phyloP scores from a whole-genome alignment of 148 eudicot genomes.

The Rhododendron vialii region DNA sequence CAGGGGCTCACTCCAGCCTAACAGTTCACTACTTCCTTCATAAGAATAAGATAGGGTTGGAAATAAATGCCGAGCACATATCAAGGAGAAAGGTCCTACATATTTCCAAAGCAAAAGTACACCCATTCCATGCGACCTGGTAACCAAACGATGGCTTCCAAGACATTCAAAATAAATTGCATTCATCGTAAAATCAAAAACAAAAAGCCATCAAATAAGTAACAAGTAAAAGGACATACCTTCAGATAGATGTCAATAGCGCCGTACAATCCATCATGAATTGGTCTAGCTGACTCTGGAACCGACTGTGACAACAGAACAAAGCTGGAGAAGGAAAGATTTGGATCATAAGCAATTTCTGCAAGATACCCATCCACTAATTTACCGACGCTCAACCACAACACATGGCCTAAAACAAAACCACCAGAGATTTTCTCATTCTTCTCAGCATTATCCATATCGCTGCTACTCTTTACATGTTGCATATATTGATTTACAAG shows the following conservation, averaged over 20 bases:
- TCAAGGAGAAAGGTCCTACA: not conserved
- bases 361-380: constrained; percentile 66
- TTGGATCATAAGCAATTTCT: constrained; percentile 60
- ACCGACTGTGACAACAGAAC: constrained; percentile 43
- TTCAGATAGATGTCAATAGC: constrained; percentile 73
- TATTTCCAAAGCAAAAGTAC: not conserved
- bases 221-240: constrained; percentile 26
- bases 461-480: constrained; percentile 34
- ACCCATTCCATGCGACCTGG: not conserved
- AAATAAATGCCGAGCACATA: not conserved
- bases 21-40: not conserved
- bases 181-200: not conserved
- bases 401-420: constrained; percentile 28
- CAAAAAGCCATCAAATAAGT: not conserved
- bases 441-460: constrained; percentile 26
- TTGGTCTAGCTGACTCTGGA: constrained; percentile 71
- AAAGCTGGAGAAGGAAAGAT: constrained; percentile 44
- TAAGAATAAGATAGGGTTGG: not conserved
- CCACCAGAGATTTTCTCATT: constrained; percentile 22
- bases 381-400: constrained; percentile 59
- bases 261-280: constrained; percentile 70
- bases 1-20: not conserved
- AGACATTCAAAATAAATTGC: not conserved
- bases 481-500: constrained; percentile 51
- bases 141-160: not conserved